Percentiles rank a stretch among this genome's conserved stretches.
Evolutionary conservation across 2,329 filamentous ascomycete species (phyloP).

Genomic region (Emydomyces testavorans): DNA sequence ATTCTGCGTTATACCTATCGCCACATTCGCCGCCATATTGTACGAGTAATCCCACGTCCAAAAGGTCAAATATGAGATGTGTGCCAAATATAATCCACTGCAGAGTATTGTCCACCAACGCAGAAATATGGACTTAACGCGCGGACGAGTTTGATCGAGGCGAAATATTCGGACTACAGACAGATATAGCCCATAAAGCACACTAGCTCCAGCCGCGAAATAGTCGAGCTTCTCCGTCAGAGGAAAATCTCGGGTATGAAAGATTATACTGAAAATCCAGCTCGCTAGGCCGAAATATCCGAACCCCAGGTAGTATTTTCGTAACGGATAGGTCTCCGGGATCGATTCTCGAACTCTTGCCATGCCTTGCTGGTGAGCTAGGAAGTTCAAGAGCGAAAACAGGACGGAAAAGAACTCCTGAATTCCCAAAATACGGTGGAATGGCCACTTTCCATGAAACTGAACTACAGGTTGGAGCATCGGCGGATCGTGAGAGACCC

Average conservation of each 20-base stretch:
- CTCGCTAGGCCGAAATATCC: constrained; percentile 69
- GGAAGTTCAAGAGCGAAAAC: constrained; percentile 84
- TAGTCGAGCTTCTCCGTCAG: constrained; percentile 92
- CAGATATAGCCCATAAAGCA: constrained; percentile 86
- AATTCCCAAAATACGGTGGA: constrained; percentile 77
- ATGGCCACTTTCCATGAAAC: constrained; percentile 99
- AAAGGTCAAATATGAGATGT: constrained; percentile 73
- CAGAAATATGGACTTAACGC: constrained; percentile 44
- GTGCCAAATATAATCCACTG: constrained; percentile 55
- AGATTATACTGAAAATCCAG: constrained; percentile 82
- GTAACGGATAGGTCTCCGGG: constrained; percentile 61
- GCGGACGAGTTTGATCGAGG: constrained; percentile 51
- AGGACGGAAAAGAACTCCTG: constrained; percentile 91
- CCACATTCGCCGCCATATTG: constrained; percentile 93
- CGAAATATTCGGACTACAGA: constrained; percentile 71
- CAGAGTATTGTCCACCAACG: constrained; percentile 68
- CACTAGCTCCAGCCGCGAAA: constrained; percentile 78
- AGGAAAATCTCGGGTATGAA: constrained; percentile 79
- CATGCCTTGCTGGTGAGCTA: constrained; percentile 71
- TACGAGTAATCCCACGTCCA: constrained; percentile 93
- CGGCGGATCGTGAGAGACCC: constrained; percentile 52
- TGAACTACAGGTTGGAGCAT: constrained; percentile 63
- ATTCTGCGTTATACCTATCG: constrained; percentile 68
- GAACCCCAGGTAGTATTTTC: constrained; percentile 68
- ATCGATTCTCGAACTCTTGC: constrained; percentile 57